phyloP scores from a whole-genome alignment of 2,329 filamentous ascomycete genomes.

The Tolypocladium cylindrosporum region DNA sequence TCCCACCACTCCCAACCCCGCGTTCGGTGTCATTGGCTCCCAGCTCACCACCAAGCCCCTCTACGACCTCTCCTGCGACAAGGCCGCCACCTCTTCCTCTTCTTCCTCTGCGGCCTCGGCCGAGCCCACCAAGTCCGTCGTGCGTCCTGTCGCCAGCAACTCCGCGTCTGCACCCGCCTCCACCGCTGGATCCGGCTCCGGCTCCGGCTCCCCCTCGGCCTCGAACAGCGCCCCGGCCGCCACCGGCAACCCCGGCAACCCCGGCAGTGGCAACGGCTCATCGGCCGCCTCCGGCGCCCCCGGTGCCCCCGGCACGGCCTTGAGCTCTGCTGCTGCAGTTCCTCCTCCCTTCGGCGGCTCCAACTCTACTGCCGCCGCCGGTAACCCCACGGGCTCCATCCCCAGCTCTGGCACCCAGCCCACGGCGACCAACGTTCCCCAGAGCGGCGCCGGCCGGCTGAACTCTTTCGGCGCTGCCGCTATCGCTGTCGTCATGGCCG shows the following conservation, averaged over 20 bases:
- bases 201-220: constrained; percentile 7
- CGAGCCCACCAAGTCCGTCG: background rate
- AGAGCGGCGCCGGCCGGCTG: constrained; percentile 11
- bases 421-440: constrained; percentile 1
- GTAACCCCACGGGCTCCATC: background rate
- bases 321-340: constrained; percentile 5
- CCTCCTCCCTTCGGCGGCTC: constrained; percentile 2
- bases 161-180: constrained; percentile 10
- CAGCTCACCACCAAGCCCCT: constrained; percentile 43
- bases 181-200: constrained; percentile 11
- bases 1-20: constrained; percentile 50
- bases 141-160: constrained; percentile 1
- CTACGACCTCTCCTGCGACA: constrained; percentile 52
- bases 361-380: background rate
- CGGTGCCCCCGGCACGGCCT: constrained; percentile 1
- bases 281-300: constrained; percentile 1
- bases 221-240: constrained; percentile 1
- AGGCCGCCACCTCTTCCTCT: constrained; percentile 5
- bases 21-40: constrained; percentile 59
- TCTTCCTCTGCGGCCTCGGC: background rate
- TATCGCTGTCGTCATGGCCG: constrained; percentile 18
- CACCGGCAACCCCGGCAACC: background rate
- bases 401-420: background rate
- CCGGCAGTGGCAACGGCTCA: background rate
- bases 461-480: constrained; percentile 21